Base-by-base conservation (phyloP, 148 eudicot genomes). In the Diospyros lotus region DNA sequence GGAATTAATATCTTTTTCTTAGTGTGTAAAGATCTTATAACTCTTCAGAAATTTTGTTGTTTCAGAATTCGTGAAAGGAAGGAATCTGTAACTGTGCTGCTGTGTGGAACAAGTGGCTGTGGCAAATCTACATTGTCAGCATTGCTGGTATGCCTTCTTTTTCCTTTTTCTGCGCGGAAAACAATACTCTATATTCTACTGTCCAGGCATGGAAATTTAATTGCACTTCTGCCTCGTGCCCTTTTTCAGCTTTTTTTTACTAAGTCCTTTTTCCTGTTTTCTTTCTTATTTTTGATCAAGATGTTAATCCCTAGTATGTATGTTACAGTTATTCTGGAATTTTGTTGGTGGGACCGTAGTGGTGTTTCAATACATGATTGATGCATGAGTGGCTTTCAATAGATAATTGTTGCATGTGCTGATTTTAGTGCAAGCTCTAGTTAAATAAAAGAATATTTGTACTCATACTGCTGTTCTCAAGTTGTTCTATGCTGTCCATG, bases 41-140 rank as follows among this genome's bases (percentile, higher is more conserved):
- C 38, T 39, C n/a, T 48, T 48, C 66, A 18, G 53, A 50, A 48
- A 9, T 72, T 56, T 72, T 69, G 2, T 42, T 68, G 60, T 81
- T 86, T 61, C 90, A 94, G 98, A 79, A 86, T 92, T 63, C 87
- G 96, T 52, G 97, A 94, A 77, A 87, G 91, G 82, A 94, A 90
- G 85, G 98, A 90, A 83, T 91, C 98, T 17, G 79, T 94, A 71
- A 90, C 98, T 8, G 90, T 94, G 82, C 73, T 94, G 73, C 75
- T 92, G 79, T 94, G 98, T 82, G 98, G 97, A 65, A 94, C 98
- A 38, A 94, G 98, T 80, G 98, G 98, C 82, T 94, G 98, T 72
- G 98, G 98, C 55, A 94, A 94, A 80, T 94, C 98, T 56, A 94
- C 98, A 9, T 85, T 94, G 82, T 94, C 98, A 56, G 93, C 97